Evolutionary conservation across 768 basidiomycete species (phyloP), one percentile per base, ranked within the genome.

Genomic region (Mycena chlorophos): DNA sequence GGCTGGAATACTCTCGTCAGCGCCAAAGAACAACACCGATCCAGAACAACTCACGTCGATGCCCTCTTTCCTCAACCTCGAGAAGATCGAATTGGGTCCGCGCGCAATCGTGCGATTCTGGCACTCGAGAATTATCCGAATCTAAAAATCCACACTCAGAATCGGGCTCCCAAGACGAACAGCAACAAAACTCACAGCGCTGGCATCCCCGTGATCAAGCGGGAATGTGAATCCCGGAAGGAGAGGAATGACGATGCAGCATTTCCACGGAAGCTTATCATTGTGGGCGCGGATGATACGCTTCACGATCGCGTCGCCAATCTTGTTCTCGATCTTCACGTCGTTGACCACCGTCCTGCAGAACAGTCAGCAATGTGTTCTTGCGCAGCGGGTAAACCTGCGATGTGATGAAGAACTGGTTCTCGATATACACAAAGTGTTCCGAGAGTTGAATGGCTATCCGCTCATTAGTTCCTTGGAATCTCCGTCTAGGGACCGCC

Each of bases 371-470:
- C 49, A 20, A 57, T 22, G 29, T 54, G 25, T 28, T 22, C 26
- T 49, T 20, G 53, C 37, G 25, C 39, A 27, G 12, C n/a, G 37
- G 39, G 12, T 22, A 4, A 38, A 48, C 89, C 68, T 69, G 92
- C 91, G 89, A 91, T 1, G 89, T 87, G 60, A 94, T 90, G 70
- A 94, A 93, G 66, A 93, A 94, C 67, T 94, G 91, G 62, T 94
- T 94, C 68, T 98, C 96, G 60, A 99, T 97, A 73, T 99, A 99
- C 29, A 99, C 91, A 67, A 98, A 99, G 66, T 97, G 94, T 63
- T 98, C 94, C 23, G 94, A 95, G 65, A 90, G 75, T 66, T 95
- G 87, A 51, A 97, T 97, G 10, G 93, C 93, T 94, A 58, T 43
- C n/a, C n/a, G n/a, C n/a, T n/a, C 4, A 29, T 12, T 51, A 3